Evolutionary conservation across 495 filamentous ascomycete genomes (phyloP).

Genomic region (Penicillium riverlandense): DNA sequence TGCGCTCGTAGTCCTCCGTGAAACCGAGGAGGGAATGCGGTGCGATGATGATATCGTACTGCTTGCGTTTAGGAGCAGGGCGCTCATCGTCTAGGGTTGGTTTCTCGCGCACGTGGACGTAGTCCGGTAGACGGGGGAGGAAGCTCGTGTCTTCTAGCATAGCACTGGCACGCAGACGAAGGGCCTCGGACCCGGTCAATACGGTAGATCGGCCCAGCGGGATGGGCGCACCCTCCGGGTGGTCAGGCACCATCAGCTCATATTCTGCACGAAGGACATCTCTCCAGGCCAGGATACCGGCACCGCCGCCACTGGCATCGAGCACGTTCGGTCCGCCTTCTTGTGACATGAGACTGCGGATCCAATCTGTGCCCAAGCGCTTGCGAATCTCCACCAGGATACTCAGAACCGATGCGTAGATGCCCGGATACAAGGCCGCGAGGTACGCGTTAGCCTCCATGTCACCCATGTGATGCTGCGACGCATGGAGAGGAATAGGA

Average conservation of each 20-base stretch:
- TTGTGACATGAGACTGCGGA: conserved; percentile 57
- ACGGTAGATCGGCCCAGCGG: conserved; percentile 56
- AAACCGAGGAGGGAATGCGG: conserved; percentile 73
- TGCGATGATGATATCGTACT: conserved; percentile 84
- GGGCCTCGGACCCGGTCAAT: conserved; percentile 50
- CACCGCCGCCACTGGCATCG: conserved; percentile 81
- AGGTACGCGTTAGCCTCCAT: conserved; percentile 86
- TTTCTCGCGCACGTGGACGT: conserved; percentile 53
- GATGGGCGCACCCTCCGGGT: conserved; percentile 26
- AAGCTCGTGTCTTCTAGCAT: conserved; percentile 88
- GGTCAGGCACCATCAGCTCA: conserved; percentile 49
- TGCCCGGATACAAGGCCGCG: conserved; percentile 69
- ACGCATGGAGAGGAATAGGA: conserved; percentile 61
- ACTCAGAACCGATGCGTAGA: conserved; percentile 68
- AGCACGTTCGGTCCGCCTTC: conserved; percentile 70
- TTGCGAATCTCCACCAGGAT: conserved; percentile 77
- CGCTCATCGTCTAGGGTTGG: conserved; percentile 38
- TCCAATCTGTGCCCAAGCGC: conserved; percentile 74
- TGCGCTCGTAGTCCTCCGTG: conserved; percentile 65
- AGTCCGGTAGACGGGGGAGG: conserved; percentile 87
- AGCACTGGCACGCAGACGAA: conserved; percentile 68
- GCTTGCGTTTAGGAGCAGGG: conserved; percentile 54
- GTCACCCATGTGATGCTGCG: conserved; percentile 64
- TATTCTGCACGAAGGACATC: conserved; percentile 76
- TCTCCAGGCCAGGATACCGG: conserved; percentile 77